phyloP scores from a whole-genome alignment of 1,139 yeast species.

The Debaryomyces sp. region DNA sequence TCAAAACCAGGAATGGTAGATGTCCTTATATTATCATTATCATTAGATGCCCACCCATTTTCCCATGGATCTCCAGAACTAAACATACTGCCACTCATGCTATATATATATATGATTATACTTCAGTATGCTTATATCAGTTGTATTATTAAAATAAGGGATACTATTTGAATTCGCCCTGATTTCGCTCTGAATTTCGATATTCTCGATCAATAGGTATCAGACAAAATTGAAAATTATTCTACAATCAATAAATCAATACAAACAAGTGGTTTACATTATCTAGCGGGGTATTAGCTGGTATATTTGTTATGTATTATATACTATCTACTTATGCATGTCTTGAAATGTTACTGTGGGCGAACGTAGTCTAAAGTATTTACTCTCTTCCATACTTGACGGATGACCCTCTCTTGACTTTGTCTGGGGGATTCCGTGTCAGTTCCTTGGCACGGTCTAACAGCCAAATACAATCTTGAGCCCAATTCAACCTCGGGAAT shows the following conservation, averaged over 20 bases:
- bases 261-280: neutral
- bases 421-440: conserved; percentile 7
- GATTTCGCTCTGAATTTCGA: neutral
- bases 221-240: neutral
- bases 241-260: neutral
- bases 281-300: neutral
- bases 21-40: conserved; percentile 10
- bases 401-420: conserved; percentile 10
- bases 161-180: neutral
- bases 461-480: conserved; percentile 11
- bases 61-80: conserved; percentile 46
- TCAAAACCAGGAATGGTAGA: conserved; percentile 13
- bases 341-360: neutral
- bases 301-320: neutral
- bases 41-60: conserved; percentile 41
- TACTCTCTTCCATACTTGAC: conserved; percentile 12
- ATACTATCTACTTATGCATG: neutral
- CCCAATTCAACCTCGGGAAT: conserved; percentile 11
- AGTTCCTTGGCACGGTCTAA: conserved; percentile 9
- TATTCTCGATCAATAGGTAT: neutral
- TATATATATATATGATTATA: neutral
- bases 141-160: neutral
- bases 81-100: conserved; percentile 25
- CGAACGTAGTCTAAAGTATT: conserved; percentile 6
- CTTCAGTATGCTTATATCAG: neutral